phyloP scores from a whole-genome alignment of 2,329 filamentous ascomycete species.

The Cladosporium sp. region DNA sequence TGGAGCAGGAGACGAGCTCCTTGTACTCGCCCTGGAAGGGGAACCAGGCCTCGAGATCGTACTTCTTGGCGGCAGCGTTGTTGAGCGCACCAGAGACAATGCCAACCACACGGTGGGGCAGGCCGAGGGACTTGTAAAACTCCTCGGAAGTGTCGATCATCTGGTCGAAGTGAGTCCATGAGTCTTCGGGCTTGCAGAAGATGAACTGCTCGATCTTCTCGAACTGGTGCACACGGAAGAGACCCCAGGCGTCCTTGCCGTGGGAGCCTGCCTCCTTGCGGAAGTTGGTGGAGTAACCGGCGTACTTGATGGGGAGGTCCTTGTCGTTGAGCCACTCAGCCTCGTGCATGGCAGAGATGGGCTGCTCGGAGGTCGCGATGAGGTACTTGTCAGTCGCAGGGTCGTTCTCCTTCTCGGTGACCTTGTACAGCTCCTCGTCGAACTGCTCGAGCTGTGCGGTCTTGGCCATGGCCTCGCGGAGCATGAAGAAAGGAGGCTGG shows the following conservation, averaged over 20 bases:
- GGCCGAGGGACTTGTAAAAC: constrained; percentile 85
- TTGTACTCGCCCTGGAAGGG: constrained; percentile 97
- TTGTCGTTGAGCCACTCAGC: constrained; percentile 87
- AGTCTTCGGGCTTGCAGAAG: constrained; percentile 81
- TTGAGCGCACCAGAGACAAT: constrained; percentile 97
- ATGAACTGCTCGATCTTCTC: constrained; percentile 88
- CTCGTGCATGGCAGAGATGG: constrained; percentile 81
- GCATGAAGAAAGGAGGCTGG: constrained; percentile 91
- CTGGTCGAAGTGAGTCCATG: constrained; percentile 87
- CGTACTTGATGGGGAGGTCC: constrained; percentile 83
- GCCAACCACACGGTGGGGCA: constrained; percentile 88
- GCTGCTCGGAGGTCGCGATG: constrained; percentile 89
- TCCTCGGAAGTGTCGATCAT: constrained; percentile 92
- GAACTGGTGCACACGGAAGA: constrained; percentile 97
- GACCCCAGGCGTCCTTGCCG: constrained; percentile 92
- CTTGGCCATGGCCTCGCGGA: constrained; percentile 94
- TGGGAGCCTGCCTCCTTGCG: constrained; percentile 92
- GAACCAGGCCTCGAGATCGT: constrained; percentile 95
- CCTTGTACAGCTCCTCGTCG: constrained; percentile 97
- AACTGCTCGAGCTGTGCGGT: constrained; percentile 97
- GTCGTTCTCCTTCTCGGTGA: constrained; percentile 77
- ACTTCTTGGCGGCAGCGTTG: constrained; percentile 87
- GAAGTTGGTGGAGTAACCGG: constrained; percentile 93
- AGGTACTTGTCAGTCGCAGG: constrained; percentile 78
- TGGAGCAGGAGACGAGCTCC: constrained; percentile 94